Evolutionary conservation across 257 asterid genomes (phyloP).

Genomic region (Solanum piurae): DNA sequence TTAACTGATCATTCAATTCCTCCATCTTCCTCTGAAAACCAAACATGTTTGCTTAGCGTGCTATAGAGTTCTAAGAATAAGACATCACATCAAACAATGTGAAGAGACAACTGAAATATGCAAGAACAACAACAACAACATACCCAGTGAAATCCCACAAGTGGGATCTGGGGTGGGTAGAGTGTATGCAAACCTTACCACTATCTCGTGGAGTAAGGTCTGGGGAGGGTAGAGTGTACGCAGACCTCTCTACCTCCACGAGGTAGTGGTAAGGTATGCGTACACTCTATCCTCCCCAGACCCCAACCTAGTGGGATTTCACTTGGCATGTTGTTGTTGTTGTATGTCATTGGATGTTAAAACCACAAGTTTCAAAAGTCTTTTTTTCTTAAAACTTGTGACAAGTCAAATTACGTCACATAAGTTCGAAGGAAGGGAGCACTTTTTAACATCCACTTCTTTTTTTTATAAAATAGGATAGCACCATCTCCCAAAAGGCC

Average conservation of each 20-base stretch:
- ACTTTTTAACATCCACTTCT: neutral
- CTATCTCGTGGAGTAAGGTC: neutral
- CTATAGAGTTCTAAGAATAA: neutral
- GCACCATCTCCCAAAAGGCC: neutral
- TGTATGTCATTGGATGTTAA: neutral
- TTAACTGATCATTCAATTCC: constrained; percentile 38
- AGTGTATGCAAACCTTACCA: neutral
- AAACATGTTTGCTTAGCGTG: neutral
- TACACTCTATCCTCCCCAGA: neutral
- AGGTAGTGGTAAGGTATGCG: neutral
- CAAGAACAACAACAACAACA: neutral
- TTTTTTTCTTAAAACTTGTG: neutral
- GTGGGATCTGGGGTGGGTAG: neutral
- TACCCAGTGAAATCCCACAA: neutral
- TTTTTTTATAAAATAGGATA: neutral
- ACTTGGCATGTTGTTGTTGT: neutral
- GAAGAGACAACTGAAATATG: neutral
- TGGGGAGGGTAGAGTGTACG: neutral
- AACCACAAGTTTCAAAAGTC: neutral
- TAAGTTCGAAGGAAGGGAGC: neutral
- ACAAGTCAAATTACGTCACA: neutral
- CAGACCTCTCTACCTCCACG: neutral
- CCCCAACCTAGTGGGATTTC: neutral
- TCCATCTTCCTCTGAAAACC: constrained; percentile 54
- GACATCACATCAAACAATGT: neutral